Evolutionary conservation across 164 flowering plant species (phyloP).

Genomic region (Dillenia turbinata): DNA sequence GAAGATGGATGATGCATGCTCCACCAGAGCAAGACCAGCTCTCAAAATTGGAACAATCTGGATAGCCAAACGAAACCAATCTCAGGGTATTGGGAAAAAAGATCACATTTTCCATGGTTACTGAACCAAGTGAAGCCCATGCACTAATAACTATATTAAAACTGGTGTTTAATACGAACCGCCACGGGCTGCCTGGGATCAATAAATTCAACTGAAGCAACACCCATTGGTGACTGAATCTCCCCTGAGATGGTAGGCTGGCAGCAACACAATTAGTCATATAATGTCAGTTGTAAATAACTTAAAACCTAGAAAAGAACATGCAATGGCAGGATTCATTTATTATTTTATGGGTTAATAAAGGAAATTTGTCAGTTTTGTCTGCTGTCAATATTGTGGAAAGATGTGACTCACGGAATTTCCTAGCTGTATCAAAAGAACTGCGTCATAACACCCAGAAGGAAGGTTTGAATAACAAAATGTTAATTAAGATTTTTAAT

Average conservation of each 20-base stretch:
- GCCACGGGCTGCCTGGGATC: constrained; percentile 92
- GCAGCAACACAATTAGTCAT: constrained; percentile 4
- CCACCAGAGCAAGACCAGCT: constrained; percentile 96
- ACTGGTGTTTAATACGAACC: constrained; percentile 40
- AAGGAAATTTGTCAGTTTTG: too few species aligned
- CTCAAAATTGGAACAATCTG: constrained; percentile 93
- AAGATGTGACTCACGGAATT: too few species aligned
- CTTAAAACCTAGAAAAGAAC: too few species aligned
- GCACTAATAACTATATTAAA: background rate
- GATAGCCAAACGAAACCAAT: constrained; percentile 10
- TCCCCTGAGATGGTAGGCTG: constrained; percentile 84
- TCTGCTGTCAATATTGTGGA: too few species aligned
- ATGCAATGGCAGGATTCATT: too few species aligned
- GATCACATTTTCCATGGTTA: background rate
- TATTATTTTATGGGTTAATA: too few species aligned
- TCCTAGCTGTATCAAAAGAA: too few species aligned
- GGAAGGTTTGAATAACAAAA: too few species aligned
- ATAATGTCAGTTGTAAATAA: too few species aligned
- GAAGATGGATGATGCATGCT: constrained; percentile 83
- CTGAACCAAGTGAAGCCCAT: too few species aligned
- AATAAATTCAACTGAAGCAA: constrained; percentile 88
- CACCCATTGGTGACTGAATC: constrained; percentile 86
- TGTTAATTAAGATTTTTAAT: too few species aligned
- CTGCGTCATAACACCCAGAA: too few species aligned
- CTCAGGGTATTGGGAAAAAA: constrained; percentile 7